Conservation (phyloP, 345 rosid genomes). For the Trapa bicornis region DNA sequence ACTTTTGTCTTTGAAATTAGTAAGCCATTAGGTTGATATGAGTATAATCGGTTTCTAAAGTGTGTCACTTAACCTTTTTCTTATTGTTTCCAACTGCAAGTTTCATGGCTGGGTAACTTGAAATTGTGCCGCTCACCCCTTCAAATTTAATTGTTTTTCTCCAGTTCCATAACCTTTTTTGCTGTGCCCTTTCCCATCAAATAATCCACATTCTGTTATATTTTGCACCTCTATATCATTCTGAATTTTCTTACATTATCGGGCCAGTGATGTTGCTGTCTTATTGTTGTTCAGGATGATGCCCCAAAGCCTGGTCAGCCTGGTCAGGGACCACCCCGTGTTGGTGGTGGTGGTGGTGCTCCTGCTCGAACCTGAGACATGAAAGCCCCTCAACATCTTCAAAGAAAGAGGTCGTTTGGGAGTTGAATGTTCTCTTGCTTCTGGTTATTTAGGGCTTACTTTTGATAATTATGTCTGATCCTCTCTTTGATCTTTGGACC, state of each 20-base stretch:
- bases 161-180: no score
- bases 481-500: not conserved
- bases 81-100: no score
- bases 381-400: not conserved
- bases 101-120: no score
- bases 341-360: slow-evolving; percentile 24
- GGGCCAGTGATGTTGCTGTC: not conserved
- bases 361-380: slow-evolving; percentile 37
- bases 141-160: no score
- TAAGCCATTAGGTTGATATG: no score
- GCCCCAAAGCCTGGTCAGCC: slow-evolving; percentile 22
- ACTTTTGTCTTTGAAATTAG: no score
- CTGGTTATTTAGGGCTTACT: not conserved
- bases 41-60: no score
- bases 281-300: slow-evolving; percentile 26
- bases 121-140: no score
- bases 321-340: slow-evolving; percentile 40
- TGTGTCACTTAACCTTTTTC: no score
- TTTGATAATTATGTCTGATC: not conserved
- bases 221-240: not conserved
- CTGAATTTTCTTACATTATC: not conserved
- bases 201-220: no score
- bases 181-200: no score
- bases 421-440: not conserved
- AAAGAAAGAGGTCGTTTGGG: not conserved